Percentiles rank a stretch among this genome's conserved stretches.
Conservation (phyloP, 2,329 filamentous ascomycete genomes). For the Phyllosticta citrichinensis region DNA sequence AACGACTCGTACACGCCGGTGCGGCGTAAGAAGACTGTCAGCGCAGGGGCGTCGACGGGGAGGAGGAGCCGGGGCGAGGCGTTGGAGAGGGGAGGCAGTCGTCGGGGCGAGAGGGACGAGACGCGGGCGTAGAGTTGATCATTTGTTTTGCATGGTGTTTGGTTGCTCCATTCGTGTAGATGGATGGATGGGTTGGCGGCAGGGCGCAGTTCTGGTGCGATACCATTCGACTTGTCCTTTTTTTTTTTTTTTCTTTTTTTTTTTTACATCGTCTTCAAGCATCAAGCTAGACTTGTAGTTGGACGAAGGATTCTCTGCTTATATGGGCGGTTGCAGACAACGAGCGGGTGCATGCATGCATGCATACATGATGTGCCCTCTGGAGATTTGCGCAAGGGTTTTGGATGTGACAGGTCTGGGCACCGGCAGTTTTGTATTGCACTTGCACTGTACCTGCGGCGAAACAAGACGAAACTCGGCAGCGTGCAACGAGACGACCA, state of each 20-base stretch:
- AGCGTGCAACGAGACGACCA: too few relatives aligned
- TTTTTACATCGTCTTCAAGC: background rate
- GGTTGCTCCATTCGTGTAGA: background rate
- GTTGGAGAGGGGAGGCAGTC: background rate
- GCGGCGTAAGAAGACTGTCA: conserved; percentile 47
- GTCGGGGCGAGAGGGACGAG: background rate
- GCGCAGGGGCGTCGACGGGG: background rate
- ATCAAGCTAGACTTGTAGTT: background rate
- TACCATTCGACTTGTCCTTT: background rate
- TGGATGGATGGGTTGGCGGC: background rate
- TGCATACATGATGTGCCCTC: background rate
- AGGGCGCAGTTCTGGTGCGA: background rate
- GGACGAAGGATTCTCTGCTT: background rate
- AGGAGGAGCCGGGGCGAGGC: background rate
- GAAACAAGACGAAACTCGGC: too few relatives aligned
- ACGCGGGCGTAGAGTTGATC: background rate
- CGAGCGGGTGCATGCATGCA: background rate
- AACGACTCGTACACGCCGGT: conserved; percentile 89
- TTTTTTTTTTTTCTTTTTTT: background rate
- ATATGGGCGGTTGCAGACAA: background rate
- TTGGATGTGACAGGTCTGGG: background rate
- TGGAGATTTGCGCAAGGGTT: background rate
- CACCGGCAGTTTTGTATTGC: too few relatives aligned
- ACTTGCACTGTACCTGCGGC: too few relatives aligned
- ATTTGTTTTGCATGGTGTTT: background rate